These are phyloP conservation scores for Claviceps cyperi DNA, from an alignment of 2,329 filamentous ascomycete species.

Conservation along the genomic window DNA sequence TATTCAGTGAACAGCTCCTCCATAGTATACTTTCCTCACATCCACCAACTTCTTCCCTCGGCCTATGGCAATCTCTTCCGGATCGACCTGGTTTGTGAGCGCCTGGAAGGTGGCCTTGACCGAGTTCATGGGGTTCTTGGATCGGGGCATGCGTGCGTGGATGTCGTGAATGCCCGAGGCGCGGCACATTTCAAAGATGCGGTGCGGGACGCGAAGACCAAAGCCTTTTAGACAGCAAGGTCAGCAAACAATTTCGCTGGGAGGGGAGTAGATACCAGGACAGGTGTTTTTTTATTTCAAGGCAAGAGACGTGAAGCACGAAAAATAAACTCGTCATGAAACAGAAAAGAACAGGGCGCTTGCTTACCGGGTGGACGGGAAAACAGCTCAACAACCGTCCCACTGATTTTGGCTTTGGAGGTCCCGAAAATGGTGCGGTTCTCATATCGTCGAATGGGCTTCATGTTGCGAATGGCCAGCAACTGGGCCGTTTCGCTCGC, in stretches of 20 bases:
- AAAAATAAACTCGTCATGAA: too few species aligned
- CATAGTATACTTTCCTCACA: conserved; percentile 94
- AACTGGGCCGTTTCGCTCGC: conserved; percentile 60
- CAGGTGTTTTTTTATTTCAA: background rate
- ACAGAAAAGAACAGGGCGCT: background rate
- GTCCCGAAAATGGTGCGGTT: conserved; percentile 81
- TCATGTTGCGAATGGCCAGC: conserved; percentile 80
- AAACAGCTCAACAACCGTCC: conserved; percentile 70
- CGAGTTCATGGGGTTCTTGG: conserved; percentile 94
- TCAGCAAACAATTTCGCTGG: too few species aligned
- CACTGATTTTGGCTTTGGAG: conserved; percentile 70
- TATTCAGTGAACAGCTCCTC: conserved; percentile 51
- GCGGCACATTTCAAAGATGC: conserved; percentile 90
- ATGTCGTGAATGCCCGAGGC: conserved; percentile 78
- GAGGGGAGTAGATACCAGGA: background rate
- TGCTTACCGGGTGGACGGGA: conserved; percentile 72
- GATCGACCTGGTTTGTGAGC: conserved; percentile 67
- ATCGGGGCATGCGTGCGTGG: conserved; percentile 66
- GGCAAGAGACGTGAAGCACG: background rate
- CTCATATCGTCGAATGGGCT: conserved; percentile 84
- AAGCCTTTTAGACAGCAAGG: conserved; percentile 49
- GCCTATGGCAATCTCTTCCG: conserved; percentile 78
- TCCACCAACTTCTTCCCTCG: conserved; percentile 92
- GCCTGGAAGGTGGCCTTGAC: conserved; percentile 84
- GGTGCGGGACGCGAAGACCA: conserved; percentile 77